These are phyloP conservation scores for Bothriochloa decipiens DNA, from an alignment of 176 grass and related monocot species.

Conservation along the genomic window DNA sequence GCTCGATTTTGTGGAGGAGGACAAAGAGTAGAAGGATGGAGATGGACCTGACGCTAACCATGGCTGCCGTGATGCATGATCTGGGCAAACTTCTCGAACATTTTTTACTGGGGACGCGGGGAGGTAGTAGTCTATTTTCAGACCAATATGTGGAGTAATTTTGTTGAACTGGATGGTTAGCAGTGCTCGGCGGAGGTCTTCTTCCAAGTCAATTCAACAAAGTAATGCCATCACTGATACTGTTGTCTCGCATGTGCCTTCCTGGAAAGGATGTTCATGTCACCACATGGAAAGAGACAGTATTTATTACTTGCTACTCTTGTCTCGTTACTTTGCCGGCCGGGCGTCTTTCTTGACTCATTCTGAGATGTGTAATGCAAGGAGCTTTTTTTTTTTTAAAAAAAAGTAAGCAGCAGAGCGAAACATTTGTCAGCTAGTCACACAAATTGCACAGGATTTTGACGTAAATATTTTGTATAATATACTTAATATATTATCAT, in stretches of 20 bases:
- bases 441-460: neutral
- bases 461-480: neutral
- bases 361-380: neutral
- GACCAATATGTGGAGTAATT: too few relatives aligned
- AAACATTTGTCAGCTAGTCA: neutral
- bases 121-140: neutral
- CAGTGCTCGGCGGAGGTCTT: neutral
- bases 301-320: neutral
- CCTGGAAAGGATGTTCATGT: neutral
- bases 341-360: neutral
- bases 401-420: neutral
- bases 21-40: constrained; percentile 16
- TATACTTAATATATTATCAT: neutral
- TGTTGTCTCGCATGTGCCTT: neutral
- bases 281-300: neutral
- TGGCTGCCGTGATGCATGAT: constrained; percentile 12
- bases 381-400: neutral
- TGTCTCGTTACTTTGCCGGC: constrained; percentile 29
- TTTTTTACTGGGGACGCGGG: neutral
- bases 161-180: neutral
- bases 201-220: constrained; percentile 31
- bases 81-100: neutral
- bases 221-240: neutral
- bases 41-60: constrained; percentile 26
- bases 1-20: constrained; percentile 6